Base-by-base conservation (phyloP, 805 yeast species). In the Komagataella mondaviorum region DNA sequence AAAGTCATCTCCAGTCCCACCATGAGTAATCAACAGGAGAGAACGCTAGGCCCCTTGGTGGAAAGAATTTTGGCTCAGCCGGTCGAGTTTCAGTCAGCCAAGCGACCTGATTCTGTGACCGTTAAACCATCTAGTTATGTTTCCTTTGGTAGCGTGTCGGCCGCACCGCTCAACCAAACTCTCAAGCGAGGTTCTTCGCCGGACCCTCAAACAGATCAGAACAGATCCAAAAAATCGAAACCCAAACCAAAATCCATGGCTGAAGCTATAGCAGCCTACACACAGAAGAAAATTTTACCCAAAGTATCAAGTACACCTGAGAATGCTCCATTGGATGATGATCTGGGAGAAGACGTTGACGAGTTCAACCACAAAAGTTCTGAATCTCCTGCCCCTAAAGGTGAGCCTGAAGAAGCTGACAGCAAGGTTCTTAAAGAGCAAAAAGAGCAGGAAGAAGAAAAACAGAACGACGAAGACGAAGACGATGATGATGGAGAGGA, bases 41-140 rank as follows among this genome's bases (percentile, higher is more conserved):
- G 39, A 59, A 66, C 24, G 71, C 77, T 49, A 30, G 39, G 39
- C n/a, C 86, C 87, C n/a, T 62, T 80, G 47, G 77, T 81, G 53
- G 86, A 81, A 58, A 71, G 85, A 58, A 71, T 83, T 51, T 68
- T 82, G 45, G 66, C 81, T 24, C 76, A 77, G 52, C 89, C 88
- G 7, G 62, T 83, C 50, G 71, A 71, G 24, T 88, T 87, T 64
- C 79, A 75, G 51, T 71, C 79, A 3, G 89, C 87, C 14, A 77
- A 72, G 55, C 67, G 67, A 51, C 77, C 80, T 5, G 85, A 78
- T 60, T 66, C 70, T 18, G 69, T 70, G 12, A 60, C 71, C 17
- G 59, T 68, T 48, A 71, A 63, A 59, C 83, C 80, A 1, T 63
- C 76, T 3, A 67, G 71, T 55, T 84, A 81, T 64, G 71, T 75